A percentile compares a stretch with the other conserved stretches of the same genome.
Evolutionary conservation across 306 rosid species (phyloP).

Genomic region (Vigna unguiculata): DNA sequence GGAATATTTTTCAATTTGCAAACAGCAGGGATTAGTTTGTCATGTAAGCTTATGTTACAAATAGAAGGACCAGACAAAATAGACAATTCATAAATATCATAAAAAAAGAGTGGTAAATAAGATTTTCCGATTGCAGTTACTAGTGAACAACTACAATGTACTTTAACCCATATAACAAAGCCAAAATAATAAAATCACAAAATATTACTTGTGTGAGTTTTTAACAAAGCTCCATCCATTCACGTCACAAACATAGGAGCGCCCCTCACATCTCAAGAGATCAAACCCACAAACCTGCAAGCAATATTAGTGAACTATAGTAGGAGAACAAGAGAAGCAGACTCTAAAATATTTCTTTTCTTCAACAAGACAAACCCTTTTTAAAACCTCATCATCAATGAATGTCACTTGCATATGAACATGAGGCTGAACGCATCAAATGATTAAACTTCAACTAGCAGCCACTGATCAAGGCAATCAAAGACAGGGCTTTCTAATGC

Average conservation of each 20-base stretch:
- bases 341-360: slow-evolving; percentile 1
- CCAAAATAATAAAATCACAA: slow-evolving; percentile 31
- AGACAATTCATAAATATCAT: not conserved
- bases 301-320: slow-evolving; percentile 37
- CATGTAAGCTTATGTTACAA: slow-evolving; percentile 16
- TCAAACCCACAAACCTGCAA: slow-evolving; percentile 97
- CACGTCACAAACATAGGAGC: slow-evolving; percentile 96
- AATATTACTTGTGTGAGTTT: slow-evolving; percentile 88
- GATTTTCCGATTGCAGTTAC: slow-evolving; percentile 3
- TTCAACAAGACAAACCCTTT: not conserved
- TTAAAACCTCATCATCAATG: not conserved
- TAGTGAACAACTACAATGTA: slow-evolving; percentile 8
- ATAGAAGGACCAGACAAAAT: slow-evolving; percentile 12
- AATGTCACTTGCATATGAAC: slow-evolving; percentile 23
- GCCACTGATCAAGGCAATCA: too few species aligned
- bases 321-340: slow-evolving; percentile 29
- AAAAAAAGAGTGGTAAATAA: slow-evolving; percentile 18
- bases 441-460: too few species aligned
- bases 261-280: slow-evolving; percentile 94
- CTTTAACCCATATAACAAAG: slow-evolving; percentile 33
- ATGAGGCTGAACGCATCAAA: not conserved
- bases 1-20: slow-evolving; percentile 26
- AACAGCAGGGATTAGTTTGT: slow-evolving; percentile 11
- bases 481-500: too few species aligned
- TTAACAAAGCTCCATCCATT: slow-evolving; percentile 99